phyloP scores from a whole-genome alignment of 441 rosid species.

The Erodium chrysanthum region DNA sequence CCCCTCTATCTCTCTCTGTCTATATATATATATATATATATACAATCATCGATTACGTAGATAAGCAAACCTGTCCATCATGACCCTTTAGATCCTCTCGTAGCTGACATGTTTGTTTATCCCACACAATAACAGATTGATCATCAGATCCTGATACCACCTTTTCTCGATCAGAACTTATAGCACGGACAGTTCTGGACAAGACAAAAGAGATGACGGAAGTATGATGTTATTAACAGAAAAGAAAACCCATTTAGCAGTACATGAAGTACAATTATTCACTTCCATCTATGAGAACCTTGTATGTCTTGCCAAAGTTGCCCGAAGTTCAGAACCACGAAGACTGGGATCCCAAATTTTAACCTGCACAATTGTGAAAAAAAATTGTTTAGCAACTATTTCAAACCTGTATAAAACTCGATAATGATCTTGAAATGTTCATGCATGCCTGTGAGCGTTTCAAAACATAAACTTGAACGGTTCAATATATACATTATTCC shows the following conservation, averaged over 20 bases:
- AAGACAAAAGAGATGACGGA: slow-evolving; percentile 14
- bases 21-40: too few species aligned
- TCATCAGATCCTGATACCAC: slow-evolving; percentile 98
- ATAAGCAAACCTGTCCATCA: slow-evolving; percentile 66
- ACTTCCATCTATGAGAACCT: slow-evolving; percentile 34
- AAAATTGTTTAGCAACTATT: neutral
- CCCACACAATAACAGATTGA: slow-evolving; percentile 90
- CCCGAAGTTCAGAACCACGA: slow-evolving; percentile 93
- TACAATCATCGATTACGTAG: slow-evolving; percentile 10
- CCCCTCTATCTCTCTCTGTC: too few species aligned
- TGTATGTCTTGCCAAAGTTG: slow-evolving; percentile 85
- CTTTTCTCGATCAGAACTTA: slow-evolving; percentile 96
- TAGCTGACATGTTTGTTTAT: slow-evolving; percentile 86
- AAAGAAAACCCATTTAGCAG: slow-evolving; percentile 12
- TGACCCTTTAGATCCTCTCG: slow-evolving; percentile 95
- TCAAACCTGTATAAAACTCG: neutral
- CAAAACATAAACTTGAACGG: neutral
- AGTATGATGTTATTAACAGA: slow-evolving; percentile 3
- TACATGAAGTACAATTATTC: slow-evolving; percentile 2
- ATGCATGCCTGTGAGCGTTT: neutral
- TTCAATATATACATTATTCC: neutral
- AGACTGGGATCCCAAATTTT: slow-evolving; percentile 98
- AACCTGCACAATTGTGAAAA: slow-evolving; percentile 45
- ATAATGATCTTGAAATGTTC: neutral
- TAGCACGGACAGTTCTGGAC: slow-evolving; percentile 80